A percentile compares a stretch with the other conserved stretches of the same genome.
Conservation (phyloP, 2,329 filamentous ascomycete species). For the Teratosphaeria nubilosa region DNA sequence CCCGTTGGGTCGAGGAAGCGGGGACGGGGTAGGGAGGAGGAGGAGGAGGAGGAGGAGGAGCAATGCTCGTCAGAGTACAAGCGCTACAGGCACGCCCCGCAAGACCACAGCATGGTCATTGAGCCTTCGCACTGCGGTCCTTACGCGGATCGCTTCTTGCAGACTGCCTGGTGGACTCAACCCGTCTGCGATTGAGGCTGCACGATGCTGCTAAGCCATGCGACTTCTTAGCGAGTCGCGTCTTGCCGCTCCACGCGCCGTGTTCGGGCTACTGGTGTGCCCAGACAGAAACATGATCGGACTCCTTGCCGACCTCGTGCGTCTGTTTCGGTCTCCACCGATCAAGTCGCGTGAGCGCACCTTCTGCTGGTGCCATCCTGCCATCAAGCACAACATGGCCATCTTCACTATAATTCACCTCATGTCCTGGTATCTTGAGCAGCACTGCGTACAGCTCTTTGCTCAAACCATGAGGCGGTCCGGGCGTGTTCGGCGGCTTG, state of each 20-base stretch:
- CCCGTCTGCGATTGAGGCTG: conserved; percentile 6
- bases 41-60: conserved; percentile 5
- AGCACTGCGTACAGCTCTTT: conserved; percentile 63
- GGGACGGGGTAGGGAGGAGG: conserved; percentile 4
- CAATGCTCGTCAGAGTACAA: not conserved
- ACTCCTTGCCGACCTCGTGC: conserved; percentile 44
- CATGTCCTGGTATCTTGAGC: conserved; percentile 57
- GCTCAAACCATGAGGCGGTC: conserved; percentile 64
- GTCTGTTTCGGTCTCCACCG: conserved; percentile 49
- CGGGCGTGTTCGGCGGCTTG: conserved; percentile 54
- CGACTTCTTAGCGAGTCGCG: not conserved
- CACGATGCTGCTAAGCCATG: not conserved
- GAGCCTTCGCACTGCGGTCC: conserved; percentile 3
- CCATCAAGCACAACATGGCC: conserved; percentile 34
- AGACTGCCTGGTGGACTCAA: conserved; percentile 10
- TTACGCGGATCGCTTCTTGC: conserved; percentile 6
- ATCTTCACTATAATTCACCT: conserved; percentile 50
- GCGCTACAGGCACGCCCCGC: conserved; percentile 1
- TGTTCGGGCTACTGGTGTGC: conserved; percentile 18
- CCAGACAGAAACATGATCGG: conserved; percentile 43
- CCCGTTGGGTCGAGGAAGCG: conserved; percentile 2
- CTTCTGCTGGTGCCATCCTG: conserved; percentile 34
- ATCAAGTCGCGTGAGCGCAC: conserved; percentile 35
- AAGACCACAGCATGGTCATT: conserved; percentile 4
- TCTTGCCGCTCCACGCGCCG: not conserved